Percentiles rank a stretch among this genome's conserved stretches.
Conservation (phyloP, 495 filamentous ascomycete genomes). For the Aspergillus carlsbadensis region DNA sequence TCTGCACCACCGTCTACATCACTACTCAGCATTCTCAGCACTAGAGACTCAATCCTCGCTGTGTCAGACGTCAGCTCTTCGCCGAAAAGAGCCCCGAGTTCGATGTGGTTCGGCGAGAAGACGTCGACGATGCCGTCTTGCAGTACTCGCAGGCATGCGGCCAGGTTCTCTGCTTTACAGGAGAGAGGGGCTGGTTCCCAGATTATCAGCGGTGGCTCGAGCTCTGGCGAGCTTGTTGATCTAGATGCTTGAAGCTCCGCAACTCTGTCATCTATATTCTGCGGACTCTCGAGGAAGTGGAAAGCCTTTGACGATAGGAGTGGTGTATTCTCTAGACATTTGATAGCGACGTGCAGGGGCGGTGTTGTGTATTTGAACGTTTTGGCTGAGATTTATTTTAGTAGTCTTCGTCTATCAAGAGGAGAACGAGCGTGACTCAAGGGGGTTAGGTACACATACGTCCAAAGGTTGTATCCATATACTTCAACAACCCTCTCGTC, state of each 20-base stretch:
- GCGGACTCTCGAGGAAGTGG: slow-evolving; percentile 67
- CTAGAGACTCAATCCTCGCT: slow-evolving; percentile 25
- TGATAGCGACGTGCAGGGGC: slow-evolving; percentile 15
- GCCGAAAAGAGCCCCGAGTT: slow-evolving; percentile 25
- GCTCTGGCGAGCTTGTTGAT: slow-evolving; percentile 8
- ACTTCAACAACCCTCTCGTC: slow-evolving; percentile 34
- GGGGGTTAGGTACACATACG: slow-evolving; percentile 26
- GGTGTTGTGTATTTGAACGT: slow-evolving; percentile 79
- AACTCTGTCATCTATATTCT: slow-evolving; percentile 41
- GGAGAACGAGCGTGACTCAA: slow-evolving; percentile 4
- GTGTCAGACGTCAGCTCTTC: slow-evolving; percentile 9
- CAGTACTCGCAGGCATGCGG: slow-evolving; percentile 22
- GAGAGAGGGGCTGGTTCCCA: slow-evolving; percentile 38
- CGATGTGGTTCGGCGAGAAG: slow-evolving; percentile 40
- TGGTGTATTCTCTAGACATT: slow-evolving; percentile 5
- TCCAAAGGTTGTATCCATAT: slow-evolving; percentile 37
- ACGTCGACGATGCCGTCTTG: slow-evolving; percentile 25
- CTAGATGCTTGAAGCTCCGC: slow-evolving; percentile 14
- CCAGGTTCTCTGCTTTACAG: slow-evolving; percentile 24
- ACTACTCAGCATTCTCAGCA: slow-evolving; percentile 14
- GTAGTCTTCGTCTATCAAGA: no score
- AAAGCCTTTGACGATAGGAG: slow-evolving; percentile 51
- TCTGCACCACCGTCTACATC: slow-evolving; percentile 24
- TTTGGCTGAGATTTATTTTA: slow-evolving; percentile 36
- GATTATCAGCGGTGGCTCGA: slow-evolving; percentile 28